Conservation (phyloP, 2,329 filamentous ascomycete species). For the Penicillium sp. region DNA sequence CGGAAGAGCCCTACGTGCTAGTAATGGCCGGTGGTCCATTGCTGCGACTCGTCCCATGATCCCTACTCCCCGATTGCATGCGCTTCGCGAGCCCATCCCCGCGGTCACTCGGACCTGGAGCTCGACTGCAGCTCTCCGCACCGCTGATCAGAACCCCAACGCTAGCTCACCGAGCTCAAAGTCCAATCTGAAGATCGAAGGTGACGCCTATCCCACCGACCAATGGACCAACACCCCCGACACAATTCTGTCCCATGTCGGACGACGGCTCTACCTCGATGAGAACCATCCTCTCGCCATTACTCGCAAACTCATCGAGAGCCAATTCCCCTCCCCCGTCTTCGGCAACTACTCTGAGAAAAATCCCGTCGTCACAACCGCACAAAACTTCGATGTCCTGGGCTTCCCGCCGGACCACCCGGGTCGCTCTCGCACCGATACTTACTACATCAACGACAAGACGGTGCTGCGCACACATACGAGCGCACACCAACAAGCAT, state of each 20-base stretch:
- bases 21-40: conserved; percentile 36
- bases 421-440: conserved; percentile 82
- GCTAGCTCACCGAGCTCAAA: conserved; percentile 2
- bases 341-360: conserved; percentile 77
- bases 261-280: conserved; percentile 82
- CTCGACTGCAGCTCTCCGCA: conserved; percentile 31
- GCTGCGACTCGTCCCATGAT: conserved; percentile 22
- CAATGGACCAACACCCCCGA: conserved; percentile 80
- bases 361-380: conserved; percentile 77
- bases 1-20: conserved; percentile 39
- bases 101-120: conserved; percentile 28
- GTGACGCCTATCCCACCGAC: conserved; percentile 65
- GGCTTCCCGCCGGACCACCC: conserved; percentile 87
- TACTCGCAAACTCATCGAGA: conserved; percentile 88
- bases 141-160: conserved; percentile 13
- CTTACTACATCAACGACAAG: conserved; percentile 85
- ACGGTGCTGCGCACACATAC: conserved; percentile 92
- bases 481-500: conserved; percentile 86
- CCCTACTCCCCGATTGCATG: conserved; percentile 21
- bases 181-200: conserved; percentile 56
- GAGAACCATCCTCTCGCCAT: conserved; percentile 86
- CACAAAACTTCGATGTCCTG: conserved; percentile 94
- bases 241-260: conserved; percentile 71
- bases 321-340: conserved; percentile 70
- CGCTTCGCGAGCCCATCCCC: conserved; percentile 15